These are phyloP conservation scores for Cercospora berteroae DNA, from an alignment of 2,329 filamentous ascomycete genomes.

Conservation along the genomic window DNA sequence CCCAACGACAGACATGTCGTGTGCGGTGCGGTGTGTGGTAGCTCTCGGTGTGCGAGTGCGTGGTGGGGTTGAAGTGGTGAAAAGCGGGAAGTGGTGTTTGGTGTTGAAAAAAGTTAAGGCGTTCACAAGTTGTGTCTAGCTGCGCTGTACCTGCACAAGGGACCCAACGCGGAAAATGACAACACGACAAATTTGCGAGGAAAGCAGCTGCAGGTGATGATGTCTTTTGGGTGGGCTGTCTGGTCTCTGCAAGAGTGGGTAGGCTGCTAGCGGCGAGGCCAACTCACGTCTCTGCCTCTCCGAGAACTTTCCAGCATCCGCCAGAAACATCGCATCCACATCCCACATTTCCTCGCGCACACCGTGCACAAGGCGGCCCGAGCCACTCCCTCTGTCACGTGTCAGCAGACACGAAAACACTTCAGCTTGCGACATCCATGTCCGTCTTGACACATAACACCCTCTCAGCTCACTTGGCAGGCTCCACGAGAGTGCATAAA, in stretches of 20 bases:
- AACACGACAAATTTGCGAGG: neutral
- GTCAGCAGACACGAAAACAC: neutral
- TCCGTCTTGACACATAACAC: neutral
- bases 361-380: neutral
- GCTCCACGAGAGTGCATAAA: neutral
- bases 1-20: constrained; percentile 18
- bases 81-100: constrained; percentile 2
- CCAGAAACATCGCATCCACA: neutral
- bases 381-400: neutral
- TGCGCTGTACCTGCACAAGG: neutral
- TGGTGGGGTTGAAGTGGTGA: neutral
- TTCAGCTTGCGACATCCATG: neutral
- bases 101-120: constrained; percentile 7
- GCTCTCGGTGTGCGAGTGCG: constrained; percentile 12
- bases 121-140: neutral
- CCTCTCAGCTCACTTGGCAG: neutral
- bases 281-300: neutral
- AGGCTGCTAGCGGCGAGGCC: neutral
- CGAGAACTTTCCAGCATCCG: constrained; percentile 4
- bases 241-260: neutral
- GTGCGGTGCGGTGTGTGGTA: constrained; percentile 1
- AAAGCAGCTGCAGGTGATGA: neutral
- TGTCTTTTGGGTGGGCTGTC: constrained; percentile 2
- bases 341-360: neutral
- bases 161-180: neutral